Evolutionary conservation across 2,329 filamentous ascomycete genomes (phyloP).

Genomic region (Colletotrichum ledebouriae): DNA sequence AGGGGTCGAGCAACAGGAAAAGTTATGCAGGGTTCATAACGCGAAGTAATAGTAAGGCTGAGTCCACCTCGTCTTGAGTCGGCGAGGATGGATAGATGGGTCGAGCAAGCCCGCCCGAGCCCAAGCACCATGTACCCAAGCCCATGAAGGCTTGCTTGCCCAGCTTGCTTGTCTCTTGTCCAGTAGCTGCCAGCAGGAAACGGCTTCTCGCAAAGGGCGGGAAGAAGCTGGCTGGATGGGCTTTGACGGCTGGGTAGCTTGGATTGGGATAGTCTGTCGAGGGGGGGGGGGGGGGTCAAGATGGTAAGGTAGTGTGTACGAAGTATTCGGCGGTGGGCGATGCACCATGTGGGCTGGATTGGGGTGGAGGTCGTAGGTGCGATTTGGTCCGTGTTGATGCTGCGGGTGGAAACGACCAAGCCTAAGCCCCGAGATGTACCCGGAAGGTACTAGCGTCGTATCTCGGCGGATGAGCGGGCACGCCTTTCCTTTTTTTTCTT

Average conservation of each 20-base stretch:
- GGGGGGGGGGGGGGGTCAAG: not conserved
- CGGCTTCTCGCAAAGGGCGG: constrained; percentile 30
- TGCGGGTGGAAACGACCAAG: constrained; percentile 18
- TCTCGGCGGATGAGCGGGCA: constrained; percentile 21
- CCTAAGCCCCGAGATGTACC: constrained; percentile 13
- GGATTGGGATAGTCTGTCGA: constrained; percentile 5
- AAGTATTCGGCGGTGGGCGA: constrained; percentile 39
- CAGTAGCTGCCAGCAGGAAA: not conserved
- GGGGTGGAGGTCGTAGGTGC: constrained; percentile 3
- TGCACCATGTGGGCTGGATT: constrained; percentile 36
- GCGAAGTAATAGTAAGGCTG: constrained; percentile 37
- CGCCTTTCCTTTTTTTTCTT: constrained; percentile 40
- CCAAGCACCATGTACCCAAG: constrained; percentile 4
- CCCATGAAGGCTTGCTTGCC: too few species aligned
- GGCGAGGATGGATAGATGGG: constrained; percentile 6
- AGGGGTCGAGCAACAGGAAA: constrained; percentile 16
- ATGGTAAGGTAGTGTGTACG: not conserved
- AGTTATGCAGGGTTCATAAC: constrained; percentile 31
- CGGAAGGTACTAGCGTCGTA: constrained; percentile 27
- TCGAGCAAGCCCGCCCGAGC: constrained; percentile 16
- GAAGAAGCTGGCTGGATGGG: constrained; percentile 18
- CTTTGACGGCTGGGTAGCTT: too few species aligned
- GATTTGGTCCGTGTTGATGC: constrained; percentile 34
- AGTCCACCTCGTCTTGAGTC: constrained; percentile 19
- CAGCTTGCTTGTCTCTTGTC: not conserved